These are phyloP conservation scores for Ogataea corticis DNA, from an alignment of 805 yeast species.

Conservation along the genomic window DNA sequence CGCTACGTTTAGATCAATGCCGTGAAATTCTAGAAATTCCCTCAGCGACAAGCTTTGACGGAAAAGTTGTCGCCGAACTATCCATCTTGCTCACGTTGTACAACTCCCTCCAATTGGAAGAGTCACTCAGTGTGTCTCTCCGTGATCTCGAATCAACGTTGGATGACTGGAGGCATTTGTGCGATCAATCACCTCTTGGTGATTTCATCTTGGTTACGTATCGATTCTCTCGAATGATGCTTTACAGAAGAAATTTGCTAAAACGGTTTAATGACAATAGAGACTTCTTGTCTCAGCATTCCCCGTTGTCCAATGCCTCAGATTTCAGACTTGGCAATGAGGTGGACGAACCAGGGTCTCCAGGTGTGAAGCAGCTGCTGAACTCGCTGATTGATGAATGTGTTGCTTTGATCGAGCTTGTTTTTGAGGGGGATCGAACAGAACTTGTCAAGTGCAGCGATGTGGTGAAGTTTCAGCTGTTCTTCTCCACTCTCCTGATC, in stretches of 20 bases:
- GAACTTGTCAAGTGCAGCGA: slow-evolving; percentile 14
- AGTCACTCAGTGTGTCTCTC: slow-evolving; percentile 22
- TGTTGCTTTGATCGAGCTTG: slow-evolving; percentile 5
- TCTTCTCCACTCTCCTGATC: slow-evolving; percentile 13
- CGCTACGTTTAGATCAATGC: slow-evolving; percentile 57
- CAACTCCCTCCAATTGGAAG: slow-evolving; percentile 51
- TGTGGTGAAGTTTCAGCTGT: slow-evolving; percentile 11
- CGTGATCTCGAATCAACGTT: slow-evolving; percentile 26
- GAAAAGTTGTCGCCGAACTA: slow-evolving; percentile 72
- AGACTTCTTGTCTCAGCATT: slow-evolving; percentile 7
- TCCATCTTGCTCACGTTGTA: slow-evolving; percentile 58
- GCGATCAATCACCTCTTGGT: slow-evolving; percentile 23
- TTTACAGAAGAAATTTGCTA: slow-evolving; percentile 25
- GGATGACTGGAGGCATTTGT: slow-evolving; percentile 29
- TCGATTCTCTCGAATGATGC: slow-evolving; percentile 25
- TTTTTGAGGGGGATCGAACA: background rate
- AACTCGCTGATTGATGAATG: slow-evolving; percentile 11
- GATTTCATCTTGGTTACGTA: slow-evolving; percentile 20
- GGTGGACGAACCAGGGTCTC: background rate
- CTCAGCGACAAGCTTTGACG: slow-evolving; percentile 70
- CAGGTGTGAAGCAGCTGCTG: background rate
- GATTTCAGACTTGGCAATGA: background rate
- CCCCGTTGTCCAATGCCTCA: background rate
- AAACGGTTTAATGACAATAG: slow-evolving; percentile 10
- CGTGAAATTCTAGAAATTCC: slow-evolving; percentile 57